Percentiles rank a stretch among this genome's conserved stretches.
These are phyloP conservation scores for Colletotrichum sp. DNA, from an alignment of 2,329 filamentous ascomycete species.

Conservation along the genomic window DNA sequence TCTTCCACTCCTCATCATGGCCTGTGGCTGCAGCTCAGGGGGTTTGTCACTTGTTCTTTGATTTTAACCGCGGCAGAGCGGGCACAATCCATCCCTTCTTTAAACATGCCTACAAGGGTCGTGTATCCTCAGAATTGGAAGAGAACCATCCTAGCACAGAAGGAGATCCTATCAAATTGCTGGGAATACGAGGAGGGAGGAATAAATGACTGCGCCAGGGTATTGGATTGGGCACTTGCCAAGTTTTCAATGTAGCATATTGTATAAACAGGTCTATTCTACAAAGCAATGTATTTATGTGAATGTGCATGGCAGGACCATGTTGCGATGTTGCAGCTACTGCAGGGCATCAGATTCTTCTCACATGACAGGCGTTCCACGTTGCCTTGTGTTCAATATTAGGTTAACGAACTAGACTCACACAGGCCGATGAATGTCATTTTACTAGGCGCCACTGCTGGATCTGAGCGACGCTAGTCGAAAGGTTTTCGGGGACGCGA, in stretches of 20 bases:
- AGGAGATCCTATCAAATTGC: slow-evolving; percentile 6
- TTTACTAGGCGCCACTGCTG: background rate
- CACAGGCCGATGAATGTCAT: background rate
- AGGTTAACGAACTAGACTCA: background rate
- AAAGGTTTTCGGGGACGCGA: background rate
- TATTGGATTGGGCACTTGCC: slow-evolving; percentile 15
- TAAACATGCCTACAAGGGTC: slow-evolving; percentile 10
- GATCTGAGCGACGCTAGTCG: background rate
- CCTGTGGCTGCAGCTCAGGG: slow-evolving; percentile 11
- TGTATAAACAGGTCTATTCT: background rate
- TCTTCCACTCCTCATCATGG: background rate
- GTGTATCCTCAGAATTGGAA: slow-evolving; percentile 9
- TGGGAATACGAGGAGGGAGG: slow-evolving; percentile 17
- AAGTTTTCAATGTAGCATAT: background rate
- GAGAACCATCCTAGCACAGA: slow-evolving; percentile 1
- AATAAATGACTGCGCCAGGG: slow-evolving; percentile 13
- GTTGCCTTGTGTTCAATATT: background rate
- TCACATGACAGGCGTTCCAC: background rate
- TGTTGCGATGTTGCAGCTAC: background rate
- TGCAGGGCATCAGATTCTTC: background rate
- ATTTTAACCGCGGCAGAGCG: slow-evolving; percentile 9
- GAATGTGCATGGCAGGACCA: background rate
- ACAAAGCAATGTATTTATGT: background rate
- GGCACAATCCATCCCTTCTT: slow-evolving; percentile 5
- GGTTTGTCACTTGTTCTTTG: slow-evolving; percentile 16